phyloP scores from a whole-genome alignment of 495 filamentous ascomycete species.

The Glarea lozoyensis region DNA sequence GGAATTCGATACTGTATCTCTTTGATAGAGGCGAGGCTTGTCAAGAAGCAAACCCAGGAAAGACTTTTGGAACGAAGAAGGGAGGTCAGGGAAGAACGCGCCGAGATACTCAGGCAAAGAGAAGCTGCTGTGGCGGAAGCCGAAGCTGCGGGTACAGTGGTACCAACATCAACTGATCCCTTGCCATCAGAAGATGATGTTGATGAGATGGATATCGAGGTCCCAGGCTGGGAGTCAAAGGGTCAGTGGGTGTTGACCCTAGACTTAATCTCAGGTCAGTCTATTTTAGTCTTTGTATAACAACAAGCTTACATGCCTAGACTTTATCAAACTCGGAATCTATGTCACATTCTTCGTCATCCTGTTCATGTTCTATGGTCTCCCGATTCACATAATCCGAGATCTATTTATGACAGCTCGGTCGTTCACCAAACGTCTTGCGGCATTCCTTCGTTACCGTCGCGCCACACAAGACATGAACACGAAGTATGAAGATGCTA shows the following conservation, averaged over 20 bases:
- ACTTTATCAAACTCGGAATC: constrained; percentile 81
- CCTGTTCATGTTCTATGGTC: constrained; percentile 83
- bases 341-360: constrained; percentile 91
- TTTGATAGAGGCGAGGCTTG: constrained; percentile 68
- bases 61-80: constrained; percentile 52
- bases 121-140: constrained; percentile 35
- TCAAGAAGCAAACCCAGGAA: constrained; percentile 57
- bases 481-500: constrained; percentile 84
- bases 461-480: constrained; percentile 90
- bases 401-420: constrained; percentile 90
- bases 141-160: constrained; percentile 17
- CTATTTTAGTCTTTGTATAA: not conserved
- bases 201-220: constrained; percentile 88
- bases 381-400: constrained; percentile 93
- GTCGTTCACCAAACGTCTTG: constrained; percentile 79
- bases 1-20: constrained; percentile 67
- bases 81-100: constrained; percentile 48
- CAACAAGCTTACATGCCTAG: constrained; percentile 32
- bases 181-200: constrained; percentile 66
- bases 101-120: constrained; percentile 54
- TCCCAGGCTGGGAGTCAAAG: constrained; percentile 95
- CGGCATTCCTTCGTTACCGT: constrained; percentile 79
- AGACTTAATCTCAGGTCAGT: constrained; percentile 71
- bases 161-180: constrained; percentile 13
- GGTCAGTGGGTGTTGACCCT: constrained; percentile 87